Base-by-base conservation (phyloP, 768 basidiomycete genomes). In the Suillus americanus region DNA sequence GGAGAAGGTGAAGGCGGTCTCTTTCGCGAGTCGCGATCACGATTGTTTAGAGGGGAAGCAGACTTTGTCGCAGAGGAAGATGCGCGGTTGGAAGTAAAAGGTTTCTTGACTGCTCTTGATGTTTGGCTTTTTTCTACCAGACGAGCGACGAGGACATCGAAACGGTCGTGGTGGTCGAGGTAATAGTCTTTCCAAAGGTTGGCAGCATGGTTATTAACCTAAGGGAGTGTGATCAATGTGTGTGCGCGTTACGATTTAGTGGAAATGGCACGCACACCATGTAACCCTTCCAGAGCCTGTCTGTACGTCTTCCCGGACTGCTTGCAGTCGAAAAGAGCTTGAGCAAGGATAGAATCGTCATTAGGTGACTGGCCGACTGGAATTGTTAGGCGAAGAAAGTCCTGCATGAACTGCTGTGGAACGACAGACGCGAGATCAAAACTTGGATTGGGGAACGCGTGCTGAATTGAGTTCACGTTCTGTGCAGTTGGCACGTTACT, bases 171-270 rank as follows among this genome's bases (percentile, higher is more conserved):
- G 69, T 91, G 82, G 63, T 91, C 89, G 18, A 92, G 80, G 68
- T 89, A 92, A 71, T 91, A 91, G 69, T 92, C 91, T 71, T 91
- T 92, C 90, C 90, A 92, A 28, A 89, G 75, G 72, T 81, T 86
- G 43, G 89, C 83, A 13, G 78, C 73, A 45, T 84, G 82, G 33
- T 79, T 78, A 50, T 84, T 81, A 55, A 79, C 74, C 82, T 82
- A 40, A 62, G 56, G 38, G 38, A 30, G 57, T 35, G 30, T 69
- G 5, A 67, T 64, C 1, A 55, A 48, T 64, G 40, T 66, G 16
- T 33, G 28, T 37, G 63, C 38, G 41, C 25, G 50, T 53, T 28
- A 33, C 12, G 28, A 59, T 41, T 28, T n/a, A 25, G 50, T 8
- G 33, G n/a, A 64, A 61, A 50, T 23, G 2, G 13, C 62, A 77